Evolutionary conservation across 495 filamentous ascomycete species (phyloP).

Genomic region (Xylaria sp.): DNA sequence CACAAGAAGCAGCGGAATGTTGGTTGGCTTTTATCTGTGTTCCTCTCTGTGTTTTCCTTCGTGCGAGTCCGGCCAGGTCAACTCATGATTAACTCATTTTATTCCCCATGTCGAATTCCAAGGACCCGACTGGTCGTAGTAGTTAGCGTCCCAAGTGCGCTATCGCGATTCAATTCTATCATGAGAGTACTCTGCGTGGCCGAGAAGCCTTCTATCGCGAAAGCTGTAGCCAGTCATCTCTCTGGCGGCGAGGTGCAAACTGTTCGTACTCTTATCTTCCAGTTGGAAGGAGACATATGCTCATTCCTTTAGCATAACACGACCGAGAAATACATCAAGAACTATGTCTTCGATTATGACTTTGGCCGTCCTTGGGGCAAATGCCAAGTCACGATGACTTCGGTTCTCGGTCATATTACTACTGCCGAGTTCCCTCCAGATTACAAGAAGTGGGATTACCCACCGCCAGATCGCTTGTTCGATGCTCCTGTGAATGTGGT

Average conservation of each 20-base stretch:
- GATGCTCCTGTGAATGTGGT: constrained; percentile 74
- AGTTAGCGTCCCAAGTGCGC: constrained; percentile 5
- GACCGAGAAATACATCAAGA: constrained; percentile 82
- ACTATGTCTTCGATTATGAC: constrained; percentile 89
- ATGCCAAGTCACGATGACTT: constrained; percentile 89
- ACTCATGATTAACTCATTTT: constrained; percentile 27
- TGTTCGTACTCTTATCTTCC: constrained; percentile 58
- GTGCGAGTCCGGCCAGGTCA: not conserved
- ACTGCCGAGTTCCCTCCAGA: constrained; percentile 70
- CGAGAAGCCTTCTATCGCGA: constrained; percentile 96
- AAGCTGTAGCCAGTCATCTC: constrained; percentile 88
- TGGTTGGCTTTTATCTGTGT: not conserved
- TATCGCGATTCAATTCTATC: constrained; percentile 39
- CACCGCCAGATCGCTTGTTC: constrained; percentile 80
- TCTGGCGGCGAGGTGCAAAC: constrained; percentile 73
- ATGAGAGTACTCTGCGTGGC: constrained; percentile 86
- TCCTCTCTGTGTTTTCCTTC: not conserved
- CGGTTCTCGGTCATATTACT: constrained; percentile 86
- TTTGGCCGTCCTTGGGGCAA: constrained; percentile 83
- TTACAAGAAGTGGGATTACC: constrained; percentile 80
- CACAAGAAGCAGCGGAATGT: not conserved
- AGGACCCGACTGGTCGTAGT: constrained; percentile 22
- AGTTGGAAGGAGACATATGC: not conserved
- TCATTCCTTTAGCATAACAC: constrained; percentile 53
- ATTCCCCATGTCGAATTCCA: constrained; percentile 24